Conservation (phyloP, 1,284 basidiomycete genomes). For the Takashimella tepidaria region DNA sequence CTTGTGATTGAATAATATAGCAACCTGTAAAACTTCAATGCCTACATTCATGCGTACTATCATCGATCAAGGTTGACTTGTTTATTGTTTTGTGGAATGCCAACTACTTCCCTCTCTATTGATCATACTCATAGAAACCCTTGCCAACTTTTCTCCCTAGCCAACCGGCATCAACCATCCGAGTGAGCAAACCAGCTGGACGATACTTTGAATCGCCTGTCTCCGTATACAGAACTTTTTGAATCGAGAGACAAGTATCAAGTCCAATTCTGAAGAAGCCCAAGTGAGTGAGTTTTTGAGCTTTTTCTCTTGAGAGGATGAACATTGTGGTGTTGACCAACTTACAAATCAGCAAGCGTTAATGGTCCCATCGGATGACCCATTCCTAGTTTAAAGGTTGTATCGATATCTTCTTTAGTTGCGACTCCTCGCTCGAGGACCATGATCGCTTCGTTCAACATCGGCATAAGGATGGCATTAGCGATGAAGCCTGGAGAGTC, state of each 20-base stretch:
- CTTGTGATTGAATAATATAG: too few species aligned
- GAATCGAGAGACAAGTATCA: slow-evolving; percentile 84
- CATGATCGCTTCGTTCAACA: slow-evolving; percentile 73
- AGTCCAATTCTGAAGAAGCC: slow-evolving; percentile 66
- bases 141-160: slow-evolving; percentile 68
- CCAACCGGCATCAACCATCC: slow-evolving; percentile 97
- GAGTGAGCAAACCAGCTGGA: slow-evolving; percentile 80
- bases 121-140: slow-evolving; percentile 70
- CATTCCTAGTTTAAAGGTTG: slow-evolving; percentile 88
- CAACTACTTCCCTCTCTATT: too few species aligned
- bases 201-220: slow-evolving; percentile 95
- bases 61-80: too few species aligned
- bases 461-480: slow-evolving; percentile 49
- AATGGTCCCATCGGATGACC: slow-evolving; percentile 93
- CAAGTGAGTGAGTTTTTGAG: slow-evolving; percentile 49
- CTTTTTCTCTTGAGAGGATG: too few species aligned
- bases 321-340: too few species aligned
- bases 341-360: slow-evolving; percentile 68
- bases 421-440: slow-evolving; percentile 86
- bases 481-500: slow-evolving; percentile 75
- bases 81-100: too few species aligned
- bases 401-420: slow-evolving; percentile 91
- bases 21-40: too few species aligned
- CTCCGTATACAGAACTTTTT: slow-evolving; percentile 79
- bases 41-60: too few species aligned